phyloP scores from a whole-genome alignment of 2,329 filamentous ascomycete species.

The Fusarium sp. region DNA sequence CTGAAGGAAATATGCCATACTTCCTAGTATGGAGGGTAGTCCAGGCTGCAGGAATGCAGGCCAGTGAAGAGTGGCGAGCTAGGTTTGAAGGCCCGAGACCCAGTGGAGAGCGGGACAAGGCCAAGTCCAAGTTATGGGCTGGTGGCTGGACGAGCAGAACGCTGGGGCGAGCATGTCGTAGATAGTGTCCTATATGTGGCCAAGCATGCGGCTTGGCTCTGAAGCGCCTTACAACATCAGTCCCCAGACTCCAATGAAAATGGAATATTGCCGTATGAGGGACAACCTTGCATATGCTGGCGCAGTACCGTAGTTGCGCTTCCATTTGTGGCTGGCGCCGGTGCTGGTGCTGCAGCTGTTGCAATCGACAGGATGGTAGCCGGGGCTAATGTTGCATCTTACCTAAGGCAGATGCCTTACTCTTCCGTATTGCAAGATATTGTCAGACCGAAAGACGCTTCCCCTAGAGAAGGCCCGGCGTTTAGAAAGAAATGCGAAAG shows the following conservation, averaged over 20 bases:
- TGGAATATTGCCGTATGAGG: too few relatives aligned
- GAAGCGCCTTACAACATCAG: not conserved
- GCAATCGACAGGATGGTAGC: not conserved
- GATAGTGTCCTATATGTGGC: not conserved
- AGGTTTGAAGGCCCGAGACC: not conserved
- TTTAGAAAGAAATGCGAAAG: not conserved
- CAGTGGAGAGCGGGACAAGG: not conserved
- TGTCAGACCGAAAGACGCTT: rapidly evolving
- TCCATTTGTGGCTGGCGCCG: not conserved
- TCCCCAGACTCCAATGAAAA: not conserved
- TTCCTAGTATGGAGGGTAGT: not conserved
- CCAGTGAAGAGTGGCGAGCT: not conserved
- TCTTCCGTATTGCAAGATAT: not conserved
- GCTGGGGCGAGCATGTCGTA: not conserved
- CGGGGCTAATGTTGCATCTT: not conserved
- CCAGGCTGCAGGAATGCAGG: rapidly evolving
- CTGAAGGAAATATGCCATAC: not conserved
- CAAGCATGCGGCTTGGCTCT: not conserved
- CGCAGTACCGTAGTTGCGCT: not conserved
- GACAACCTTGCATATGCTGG: not conserved
- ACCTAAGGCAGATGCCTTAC: not conserved
- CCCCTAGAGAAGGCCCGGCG: not conserved
- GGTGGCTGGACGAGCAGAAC: not conserved
- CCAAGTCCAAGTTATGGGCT: not conserved
- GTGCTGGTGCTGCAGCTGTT: not conserved